These are phyloP conservation scores for Linum trigynum DNA, from an alignment of 345 rosid species.

Conservation along the genomic window DNA sequence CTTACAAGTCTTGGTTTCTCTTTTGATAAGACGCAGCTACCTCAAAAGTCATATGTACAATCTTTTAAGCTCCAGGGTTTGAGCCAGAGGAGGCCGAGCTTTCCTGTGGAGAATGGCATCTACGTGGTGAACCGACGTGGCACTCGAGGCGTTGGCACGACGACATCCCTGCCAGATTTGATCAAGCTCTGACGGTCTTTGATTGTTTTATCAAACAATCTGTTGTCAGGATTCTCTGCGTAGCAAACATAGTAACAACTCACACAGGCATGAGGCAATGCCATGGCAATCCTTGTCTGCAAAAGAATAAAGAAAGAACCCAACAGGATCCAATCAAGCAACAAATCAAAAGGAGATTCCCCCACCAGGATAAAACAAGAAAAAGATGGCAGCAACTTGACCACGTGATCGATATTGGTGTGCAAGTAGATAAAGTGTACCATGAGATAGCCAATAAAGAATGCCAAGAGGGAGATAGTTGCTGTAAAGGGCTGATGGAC, in stretches of 20 bases:
- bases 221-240: conserved; percentile 68
- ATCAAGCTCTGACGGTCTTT: conserved; percentile 43
- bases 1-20: too few species aligned
- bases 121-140: conserved; percentile 29
- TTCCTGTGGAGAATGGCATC: too few species aligned
- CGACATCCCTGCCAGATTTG: conserved; percentile 37
- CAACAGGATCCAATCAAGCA: conserved; percentile 7
- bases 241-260: conserved; percentile 91
- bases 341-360: neutral
- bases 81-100: too few species aligned
- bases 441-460: conserved; percentile 88
- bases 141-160: conserved; percentile 59
- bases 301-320: conserved; percentile 5
- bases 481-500: conserved; percentile 67
- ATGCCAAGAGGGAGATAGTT: conserved; percentile 60
- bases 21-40: too few species aligned
- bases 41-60: too few species aligned
- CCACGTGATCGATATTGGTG: neutral
- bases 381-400: conserved; percentile 10
- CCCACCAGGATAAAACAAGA: too few species aligned
- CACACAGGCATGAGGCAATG: conserved; percentile 90
- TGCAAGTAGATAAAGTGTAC: conserved; percentile 19
- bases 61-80: too few species aligned
- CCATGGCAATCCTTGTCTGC: conserved; percentile 97
- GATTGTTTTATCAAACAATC: conserved; percentile 62